phyloP scores from a whole-genome alignment of 2,329 filamentous ascomycete species.

The Alternaria viburni region DNA sequence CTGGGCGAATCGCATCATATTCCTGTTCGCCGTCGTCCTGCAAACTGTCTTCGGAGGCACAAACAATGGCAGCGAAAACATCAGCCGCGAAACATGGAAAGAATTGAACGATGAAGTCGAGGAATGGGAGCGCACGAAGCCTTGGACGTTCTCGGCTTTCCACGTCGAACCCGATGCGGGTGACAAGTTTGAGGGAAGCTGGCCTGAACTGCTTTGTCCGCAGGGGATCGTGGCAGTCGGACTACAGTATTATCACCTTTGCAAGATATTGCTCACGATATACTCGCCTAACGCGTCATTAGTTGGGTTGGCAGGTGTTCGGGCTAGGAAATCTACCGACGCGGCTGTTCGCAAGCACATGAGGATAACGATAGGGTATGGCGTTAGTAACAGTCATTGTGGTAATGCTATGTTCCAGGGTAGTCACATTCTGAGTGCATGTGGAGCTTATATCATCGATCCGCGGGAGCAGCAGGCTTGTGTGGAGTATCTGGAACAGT shows the following conservation, averaged over 20 bases:
- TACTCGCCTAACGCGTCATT: slow-evolving; percentile 36
- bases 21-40: slow-evolving; percentile 38
- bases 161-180: slow-evolving; percentile 30
- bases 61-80: slow-evolving; percentile 18
- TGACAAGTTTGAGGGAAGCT: slow-evolving; percentile 27
- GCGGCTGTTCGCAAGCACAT: slow-evolving; percentile 36
- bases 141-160: slow-evolving; percentile 37
- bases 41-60: slow-evolving; percentile 32
- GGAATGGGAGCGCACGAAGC: slow-evolving; percentile 41
- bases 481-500: slow-evolving; percentile 30
- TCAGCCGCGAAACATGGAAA: slow-evolving; percentile 36
- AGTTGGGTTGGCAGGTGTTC: slow-evolving; percentile 34
- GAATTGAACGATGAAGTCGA: slow-evolving; percentile 38
- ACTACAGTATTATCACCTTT: slow-evolving; percentile 40
- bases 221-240: slow-evolving; percentile 37
- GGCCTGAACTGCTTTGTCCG: slow-evolving; percentile 32
- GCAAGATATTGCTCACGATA: slow-evolving; percentile 38
- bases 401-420: slow-evolving; percentile 41
- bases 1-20: slow-evolving; percentile 43
- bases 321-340: slow-evolving; percentile 34
- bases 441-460: slow-evolving; percentile 37
- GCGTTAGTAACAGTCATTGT: slow-evolving; percentile 35
- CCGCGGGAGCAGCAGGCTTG: slow-evolving; percentile 34
- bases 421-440: slow-evolving; percentile 38
- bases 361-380: slow-evolving; percentile 37